Conservation (phyloP, 1,284 basidiomycete genomes). For the Fistulinella staudtii region DNA sequence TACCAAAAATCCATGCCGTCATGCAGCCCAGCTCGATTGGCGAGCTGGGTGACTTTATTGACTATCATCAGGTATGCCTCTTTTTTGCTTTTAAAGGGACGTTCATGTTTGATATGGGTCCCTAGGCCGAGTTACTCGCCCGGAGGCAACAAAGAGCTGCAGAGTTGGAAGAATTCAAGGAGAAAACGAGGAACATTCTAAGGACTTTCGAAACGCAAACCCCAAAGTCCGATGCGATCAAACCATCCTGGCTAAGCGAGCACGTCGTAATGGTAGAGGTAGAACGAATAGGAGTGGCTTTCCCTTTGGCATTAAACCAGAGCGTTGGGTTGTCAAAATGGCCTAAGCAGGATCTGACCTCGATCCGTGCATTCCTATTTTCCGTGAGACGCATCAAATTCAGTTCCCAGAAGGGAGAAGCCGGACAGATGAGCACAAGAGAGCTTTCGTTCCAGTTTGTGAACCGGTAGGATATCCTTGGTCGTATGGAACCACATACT, state of each 20-base stretch:
- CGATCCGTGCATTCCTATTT: slow-evolving; percentile 81
- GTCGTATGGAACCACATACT: slow-evolving; percentile 4
- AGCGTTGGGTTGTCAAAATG: slow-evolving; percentile 46
- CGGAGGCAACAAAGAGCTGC: slow-evolving; percentile 68
- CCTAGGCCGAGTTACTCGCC: slow-evolving; percentile 67
- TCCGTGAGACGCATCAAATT: slow-evolving; percentile 76
- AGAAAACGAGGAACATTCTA: slow-evolving; percentile 69
- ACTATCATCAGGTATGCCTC: slow-evolving; percentile 67
- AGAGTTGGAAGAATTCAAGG: slow-evolving; percentile 80
- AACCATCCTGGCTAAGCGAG: slow-evolving; percentile 60
- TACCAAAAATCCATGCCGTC: slow-evolving; percentile 82
- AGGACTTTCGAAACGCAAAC: slow-evolving; percentile 67
- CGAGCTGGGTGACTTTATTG: slow-evolving; percentile 83
- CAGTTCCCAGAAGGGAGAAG: slow-evolving; percentile 69
- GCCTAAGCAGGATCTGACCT: slow-evolving; percentile 38
- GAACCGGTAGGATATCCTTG: slow-evolving; percentile 47
- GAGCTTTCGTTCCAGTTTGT: slow-evolving; percentile 84
- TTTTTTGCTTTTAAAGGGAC: background rate
- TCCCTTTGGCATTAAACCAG: slow-evolving; percentile 65
- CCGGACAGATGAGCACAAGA: slow-evolving; percentile 69
- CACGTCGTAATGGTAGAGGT: slow-evolving; percentile 65
- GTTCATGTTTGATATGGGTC: slow-evolving; percentile 5
- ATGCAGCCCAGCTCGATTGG: slow-evolving; percentile 90
- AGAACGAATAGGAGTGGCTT: slow-evolving; percentile 76
- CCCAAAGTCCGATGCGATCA: slow-evolving; percentile 39